Evolutionary conservation across 352 stramenopile genomes (phyloP).

Genomic region (Globisporangium polare): DNA sequence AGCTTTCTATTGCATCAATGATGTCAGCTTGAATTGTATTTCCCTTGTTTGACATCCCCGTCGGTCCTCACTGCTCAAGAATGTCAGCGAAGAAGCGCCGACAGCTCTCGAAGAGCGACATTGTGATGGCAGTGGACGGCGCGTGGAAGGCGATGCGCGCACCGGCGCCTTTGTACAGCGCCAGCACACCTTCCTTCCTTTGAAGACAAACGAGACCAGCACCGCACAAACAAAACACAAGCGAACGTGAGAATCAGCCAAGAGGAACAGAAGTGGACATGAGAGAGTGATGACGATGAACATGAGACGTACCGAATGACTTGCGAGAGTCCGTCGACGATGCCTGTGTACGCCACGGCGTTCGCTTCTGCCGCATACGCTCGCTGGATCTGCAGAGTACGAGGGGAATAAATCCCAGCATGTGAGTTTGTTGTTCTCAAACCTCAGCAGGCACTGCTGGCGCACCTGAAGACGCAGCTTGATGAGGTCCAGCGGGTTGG

Average conservation of each 20-base stretch:
- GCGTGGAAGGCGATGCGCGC: constrained; percentile 94
- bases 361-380: constrained; percentile 32
- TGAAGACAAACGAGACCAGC: constrained; percentile 6
- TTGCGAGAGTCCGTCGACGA: constrained; percentile 87
- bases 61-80: constrained; percentile 25
- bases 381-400: constrained; percentile 34
- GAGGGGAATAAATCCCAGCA: constrained; percentile 10
- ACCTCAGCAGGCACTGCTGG: too few species aligned
- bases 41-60: neutral
- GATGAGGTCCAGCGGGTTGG: constrained; percentile 95
- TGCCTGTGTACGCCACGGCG: constrained; percentile 44
- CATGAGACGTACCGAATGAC: constrained; percentile 48
- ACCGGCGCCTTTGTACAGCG: constrained; percentile 93
- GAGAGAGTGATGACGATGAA: neutral
- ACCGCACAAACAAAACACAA: neutral
- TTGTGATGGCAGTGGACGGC: constrained; percentile 95
- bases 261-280: too few species aligned
- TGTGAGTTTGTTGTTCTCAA: neutral
- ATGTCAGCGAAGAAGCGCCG: constrained; percentile 49
- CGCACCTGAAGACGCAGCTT: constrained; percentile 97
- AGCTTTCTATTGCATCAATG: neutral
- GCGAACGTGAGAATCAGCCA: constrained; percentile 4
- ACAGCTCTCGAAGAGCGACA: constrained; percentile 95
- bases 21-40: neutral
- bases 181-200: constrained; percentile 84